Evolutionary conservation across 2,329 filamentous ascomycete species (phyloP).

Genomic region (Berkeleyomyces basicola): DNA sequence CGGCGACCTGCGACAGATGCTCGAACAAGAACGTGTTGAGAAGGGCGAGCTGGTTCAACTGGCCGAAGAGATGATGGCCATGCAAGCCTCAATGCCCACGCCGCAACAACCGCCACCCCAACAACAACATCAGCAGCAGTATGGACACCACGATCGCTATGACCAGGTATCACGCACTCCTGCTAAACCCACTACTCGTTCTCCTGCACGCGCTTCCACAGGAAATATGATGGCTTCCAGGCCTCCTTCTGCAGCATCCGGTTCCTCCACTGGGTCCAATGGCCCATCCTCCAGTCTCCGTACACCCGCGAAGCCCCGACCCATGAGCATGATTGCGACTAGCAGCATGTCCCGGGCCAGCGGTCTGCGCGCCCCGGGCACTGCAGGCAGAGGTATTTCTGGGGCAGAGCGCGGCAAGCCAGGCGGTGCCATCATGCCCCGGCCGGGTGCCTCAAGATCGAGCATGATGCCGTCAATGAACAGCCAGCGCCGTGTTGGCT

Average conservation of each 20-base stretch:
- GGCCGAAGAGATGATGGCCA: conserved; percentile 68
- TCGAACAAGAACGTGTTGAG: conserved; percentile 62
- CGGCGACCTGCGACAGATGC: conserved; percentile 42
- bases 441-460: conserved; percentile 36
- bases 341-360: conserved; percentile 39
- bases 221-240: not conserved
- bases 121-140: conserved; percentile 15
- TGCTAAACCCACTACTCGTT: conserved; percentile 16
- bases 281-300: conserved; percentile 13
- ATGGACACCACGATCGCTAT: conserved; percentile 14
- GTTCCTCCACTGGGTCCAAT: conserved; percentile 11
- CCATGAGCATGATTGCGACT: conserved; percentile 28
- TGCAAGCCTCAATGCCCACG: conserved; percentile 33
- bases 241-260: conserved; percentile 12
- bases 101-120: conserved; percentile 11
- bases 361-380: conserved; percentile 44
- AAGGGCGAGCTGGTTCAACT: conserved; percentile 70
- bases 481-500: conserved; percentile 30
- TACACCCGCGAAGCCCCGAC: conserved; percentile 23
- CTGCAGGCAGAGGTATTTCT: conserved; percentile 19
- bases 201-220: conserved; percentile 14
- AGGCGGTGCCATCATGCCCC: conserved; percentile 32
- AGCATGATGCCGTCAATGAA: conserved; percentile 80
- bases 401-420: conserved; percentile 27
- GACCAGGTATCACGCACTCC: conserved; percentile 15